Conservation (phyloP, 805 yeast species). For the Saccharomycopsis fibuligera region DNA sequence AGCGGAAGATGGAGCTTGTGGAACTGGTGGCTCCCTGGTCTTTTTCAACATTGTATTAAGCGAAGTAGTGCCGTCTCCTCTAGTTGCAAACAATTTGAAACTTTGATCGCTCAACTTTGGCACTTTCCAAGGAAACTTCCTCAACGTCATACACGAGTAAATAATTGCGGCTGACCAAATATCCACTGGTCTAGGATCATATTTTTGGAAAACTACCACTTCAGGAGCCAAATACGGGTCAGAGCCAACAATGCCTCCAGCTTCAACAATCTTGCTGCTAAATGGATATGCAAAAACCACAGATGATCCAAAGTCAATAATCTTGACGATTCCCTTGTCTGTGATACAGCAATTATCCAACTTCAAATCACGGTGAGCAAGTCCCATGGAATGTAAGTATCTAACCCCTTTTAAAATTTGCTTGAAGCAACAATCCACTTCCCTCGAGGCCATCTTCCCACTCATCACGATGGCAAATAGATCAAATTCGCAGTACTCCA, state of each 20-base stretch:
- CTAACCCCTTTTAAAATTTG: constrained; percentile 76
- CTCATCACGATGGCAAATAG: constrained; percentile 93
- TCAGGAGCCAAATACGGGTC: constrained; percentile 93
- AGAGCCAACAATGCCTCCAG: constrained; percentile 81
- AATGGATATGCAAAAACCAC: constrained; percentile 89
- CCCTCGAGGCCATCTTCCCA: constrained; percentile 74
- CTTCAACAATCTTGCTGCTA: constrained; percentile 61
- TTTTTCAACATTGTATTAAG: constrained; percentile 54
- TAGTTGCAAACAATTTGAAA: constrained; percentile 74
- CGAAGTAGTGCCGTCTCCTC: constrained; percentile 53
- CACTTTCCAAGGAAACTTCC: constrained; percentile 92
- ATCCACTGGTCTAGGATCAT: constrained; percentile 91
- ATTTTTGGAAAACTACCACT: constrained; percentile 72
- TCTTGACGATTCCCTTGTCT: constrained; percentile 74
- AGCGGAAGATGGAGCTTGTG: background rate
- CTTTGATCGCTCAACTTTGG: constrained; percentile 78
- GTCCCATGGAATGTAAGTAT: constrained; percentile 77
- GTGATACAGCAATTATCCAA: constrained; percentile 89
- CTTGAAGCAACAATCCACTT: constrained; percentile 83
- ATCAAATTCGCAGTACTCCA: constrained; percentile 93
- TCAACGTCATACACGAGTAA: constrained; percentile 85
- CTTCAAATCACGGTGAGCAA: constrained; percentile 88
- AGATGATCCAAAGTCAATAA: constrained; percentile 91
- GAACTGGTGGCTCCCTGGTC: constrained; percentile 37
- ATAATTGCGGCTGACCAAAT: constrained; percentile 91